Base-by-base conservation (phyloP, 2,329 filamentous ascomycete genomes). In the Akanthomyces lecanii region DNA sequence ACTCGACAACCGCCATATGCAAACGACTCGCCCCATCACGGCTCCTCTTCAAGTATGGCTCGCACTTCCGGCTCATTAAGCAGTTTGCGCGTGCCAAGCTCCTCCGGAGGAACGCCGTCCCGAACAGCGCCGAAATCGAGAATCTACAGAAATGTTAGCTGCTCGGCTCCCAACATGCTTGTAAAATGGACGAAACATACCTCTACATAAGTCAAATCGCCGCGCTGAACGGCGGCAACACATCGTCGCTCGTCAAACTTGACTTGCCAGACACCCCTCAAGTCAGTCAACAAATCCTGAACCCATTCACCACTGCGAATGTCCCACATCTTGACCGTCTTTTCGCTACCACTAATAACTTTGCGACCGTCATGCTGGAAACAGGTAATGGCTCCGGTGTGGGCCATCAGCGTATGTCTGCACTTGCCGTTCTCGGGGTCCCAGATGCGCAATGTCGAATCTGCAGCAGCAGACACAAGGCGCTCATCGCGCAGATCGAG, bases 281-380 rank as follows among this genome's bases (percentile, higher is more conserved):
- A 82, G 71, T 97, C 93, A 16, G 92, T 97, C 71, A 99, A 81
- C 48, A 99, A 83, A 75, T 99, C 94, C 68, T 94, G 90, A 59
- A 97, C 87, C 73, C 92, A 97, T 70, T 97, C 90, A 55, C 95
- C 95, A 1, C 89, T 96, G 70, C 88, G 86, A 56, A 97, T 90
- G 71, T 99, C 92, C 95, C 95, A 99, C 91, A 99, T 96, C 81
- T 99, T 99, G 67, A 99, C 81, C 4, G 92, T 97, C 71, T 94
- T 88, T 74, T 99, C 95, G 64, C 92, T 97, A 62, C 95, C 95
- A 47, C 91, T 96, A 63, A 99, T 97, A 40, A 99, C 93, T 73
- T 99, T 99, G 68, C 93, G 90, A 0, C 89, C 92, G 72, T 99
- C 95, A 70, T 99, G 95, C 76, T 99, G 95, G 76, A 99, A 99